Evolutionary conservation across 2,329 filamentous ascomycete genomes (phyloP), one percentile per base, ranked within the genome.

Genomic region (Tricladium varicosporioides): DNA sequence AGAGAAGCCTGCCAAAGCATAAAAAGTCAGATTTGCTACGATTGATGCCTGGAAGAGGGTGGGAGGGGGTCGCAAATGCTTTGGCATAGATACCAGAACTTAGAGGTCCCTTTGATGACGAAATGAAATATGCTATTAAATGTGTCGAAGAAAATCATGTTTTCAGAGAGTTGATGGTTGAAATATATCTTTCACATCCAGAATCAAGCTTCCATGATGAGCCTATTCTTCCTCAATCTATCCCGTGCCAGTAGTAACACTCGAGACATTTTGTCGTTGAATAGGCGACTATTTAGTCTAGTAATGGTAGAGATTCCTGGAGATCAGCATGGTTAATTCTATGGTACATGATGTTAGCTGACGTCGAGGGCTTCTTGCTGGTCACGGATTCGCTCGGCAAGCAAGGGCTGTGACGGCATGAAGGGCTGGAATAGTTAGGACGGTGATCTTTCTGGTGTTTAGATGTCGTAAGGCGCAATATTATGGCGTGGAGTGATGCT

Each of bases 1-100:
- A 16, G 55, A 50, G 31, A 58, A 56, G 18, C 42, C 33, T 27
- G 52, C 36, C 31, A 51, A 46, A 31, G 47, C 10, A 8, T 7
- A 19, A 9, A 16, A 15, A 40, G 45, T 18, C n/a, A 13, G 18
- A 44, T 36, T 49, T 19, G 55, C 36, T n/a, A 50, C 8, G 33
- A 16, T 40, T 42, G 18, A 19, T 18, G 18, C 1, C 18, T 8
- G 7, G 18, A 18, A 10, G 10, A 16, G 14, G 18, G 16, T 22
- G 9, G 46, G 10, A 27, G 46, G 10, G 2, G 5, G 5, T 40
- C 36, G 11, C 36, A 40, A 40, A 40, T 5, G 36, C 9, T 40
- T 40, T 4, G 10, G 36, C 36, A 40, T 40, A 40, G 36, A 40
- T 40, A 40, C 36, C 36, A 40, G 11, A 27, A 13, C 36, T 40